Evolutionary conservation across 805 yeast species (phyloP), one percentile per base, ranked within the genome.

Genomic region (Saturnispora galanensis): DNA sequence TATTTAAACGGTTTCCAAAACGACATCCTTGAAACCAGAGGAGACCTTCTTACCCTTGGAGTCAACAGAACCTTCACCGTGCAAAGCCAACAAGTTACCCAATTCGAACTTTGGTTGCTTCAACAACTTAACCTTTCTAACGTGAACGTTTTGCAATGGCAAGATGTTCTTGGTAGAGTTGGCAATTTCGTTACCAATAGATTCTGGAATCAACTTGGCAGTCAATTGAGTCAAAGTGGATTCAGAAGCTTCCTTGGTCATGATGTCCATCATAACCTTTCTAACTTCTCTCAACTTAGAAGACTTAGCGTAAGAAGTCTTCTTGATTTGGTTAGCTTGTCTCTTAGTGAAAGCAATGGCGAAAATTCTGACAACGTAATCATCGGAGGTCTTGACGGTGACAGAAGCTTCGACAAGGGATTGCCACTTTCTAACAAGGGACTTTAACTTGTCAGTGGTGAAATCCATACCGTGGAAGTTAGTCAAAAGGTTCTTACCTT

Each of bases 401-500:
- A 89, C 97, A 70, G 87, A 86, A 66, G 95, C 94, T 79, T 89
- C 97, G 62, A 89, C 94, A 72, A 90, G 78, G 57, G 96, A 81
- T 79, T 89, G 97, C 97, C 97, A 90, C 75, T 90, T 89, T 82
- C 97, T 87, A 56, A 89, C 97, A 71, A 90, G 79, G 49, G 97
- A 89, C 77, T 95, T 86, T 69, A 90, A 77, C 79, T 90, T 90
- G 78, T 89, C 97, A 57, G 95, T 77, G 66, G 97, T 89, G 83
- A 90, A 89, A 78, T 88, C 95, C 73, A 90, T 73, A 66, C 97
- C 97, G 80, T 89, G 97, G 94, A 89, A 90, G 94, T 90, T 90
- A 79, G 97, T 89, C 70, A 89, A 79, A 67, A 89, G 79, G 83
- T 89, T 88, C 78, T 87, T 86, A 76, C 97, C 97, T 77, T 90